These are phyloP conservation scores for Huntiella bhutanensis DNA, from an alignment of 2,329 filamentous ascomycete genomes.

Conservation along the genomic window DNA sequence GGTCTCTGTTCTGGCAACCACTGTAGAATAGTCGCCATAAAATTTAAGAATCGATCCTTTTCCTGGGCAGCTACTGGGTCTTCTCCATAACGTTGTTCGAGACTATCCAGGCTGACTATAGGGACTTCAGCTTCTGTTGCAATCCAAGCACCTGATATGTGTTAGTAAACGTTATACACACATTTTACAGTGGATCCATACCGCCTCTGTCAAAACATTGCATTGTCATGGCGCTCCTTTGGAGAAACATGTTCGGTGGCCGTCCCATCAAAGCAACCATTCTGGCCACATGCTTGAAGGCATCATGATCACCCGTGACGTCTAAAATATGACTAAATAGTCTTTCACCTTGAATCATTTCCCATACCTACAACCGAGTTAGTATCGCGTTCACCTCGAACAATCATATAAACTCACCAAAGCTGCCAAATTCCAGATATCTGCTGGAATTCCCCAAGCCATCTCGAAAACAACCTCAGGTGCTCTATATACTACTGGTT, in stretches of 20 bases:
- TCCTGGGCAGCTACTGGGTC: background rate
- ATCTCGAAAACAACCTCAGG: constrained; percentile 9
- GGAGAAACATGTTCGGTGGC: constrained; percentile 4
- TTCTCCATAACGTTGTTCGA: constrained; percentile 5
- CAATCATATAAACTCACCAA: constrained; percentile 1
- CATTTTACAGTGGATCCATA: background rate
- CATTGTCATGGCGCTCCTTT: background rate
- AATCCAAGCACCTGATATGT: constrained; percentile 6
- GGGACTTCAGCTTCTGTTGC: constrained; percentile 9
- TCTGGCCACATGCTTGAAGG: constrained; percentile 7
- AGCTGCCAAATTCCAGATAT: constrained; percentile 10
- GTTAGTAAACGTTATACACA: background rate
- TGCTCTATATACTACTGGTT: constrained; percentile 8
- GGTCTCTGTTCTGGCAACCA: constrained; percentile 10
- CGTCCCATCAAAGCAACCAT: constrained; percentile 10
- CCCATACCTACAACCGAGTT: constrained; percentile 7
- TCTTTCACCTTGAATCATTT: constrained; percentile 6
- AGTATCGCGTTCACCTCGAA: background rate
- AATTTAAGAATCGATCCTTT: constrained; percentile 5
- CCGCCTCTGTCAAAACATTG: constrained; percentile 10
- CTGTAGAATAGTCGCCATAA: constrained; percentile 5
- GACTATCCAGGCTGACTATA: constrained; percentile 5
- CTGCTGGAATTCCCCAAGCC: constrained; percentile 9
- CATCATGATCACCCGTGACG: constrained; percentile 5
- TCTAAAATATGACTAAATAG: constrained; percentile 6